Base-by-base conservation (phyloP, 2,329 filamentous ascomycete genomes). In the Herpotrichia juniperi region DNA sequence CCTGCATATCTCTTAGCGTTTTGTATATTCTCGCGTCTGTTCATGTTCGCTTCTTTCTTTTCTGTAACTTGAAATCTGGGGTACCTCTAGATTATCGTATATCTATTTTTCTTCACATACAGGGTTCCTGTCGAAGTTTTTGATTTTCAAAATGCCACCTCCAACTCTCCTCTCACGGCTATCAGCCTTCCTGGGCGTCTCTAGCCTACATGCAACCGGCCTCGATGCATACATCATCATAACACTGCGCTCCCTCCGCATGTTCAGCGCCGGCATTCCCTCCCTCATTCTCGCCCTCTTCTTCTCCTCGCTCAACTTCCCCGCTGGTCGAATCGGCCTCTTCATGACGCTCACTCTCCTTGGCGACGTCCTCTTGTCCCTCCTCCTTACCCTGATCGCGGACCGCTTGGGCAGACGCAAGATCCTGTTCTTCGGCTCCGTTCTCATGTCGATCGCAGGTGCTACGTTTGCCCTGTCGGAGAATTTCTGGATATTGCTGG, bases 181-280 rank as follows among this genome's bases (percentile, higher is more conserved):
- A 31, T 45, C 66, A 24, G 37, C 46, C 12, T 73, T 72, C 39
- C 63, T 74, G 25, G 71, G 71, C 16, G 48, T 71, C 21, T 58
- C 60, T 22, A 70, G 69, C 16, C 55, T 73, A 39, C 60, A 62
- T 39, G 61, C 62, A n/a, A 69, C 67, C 8, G 70, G 70, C 53
- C 54, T 58, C 37, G 72, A 74, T 66, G 71, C 69, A 16, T 72
- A 73, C 50, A 62, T 75, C 39, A 69, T 76, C 44, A 85, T 86
- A 57, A 58, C 55, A 3, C 54, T 72, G 22, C 67, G 69, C 26
- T 67, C 61, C 14, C 42, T 69, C 24, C 68, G 69, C 53, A 71
- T 73, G 68, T 72, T 73, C 51, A 63, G 62, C 1, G 67, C 69
- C n/a, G 69, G 69, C 26, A 73, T 73, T 17, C 69, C 69, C 1